phyloP scores from a whole-genome alignment of 352 stramenopile genomes.

The Discostella stelligera region DNA sequence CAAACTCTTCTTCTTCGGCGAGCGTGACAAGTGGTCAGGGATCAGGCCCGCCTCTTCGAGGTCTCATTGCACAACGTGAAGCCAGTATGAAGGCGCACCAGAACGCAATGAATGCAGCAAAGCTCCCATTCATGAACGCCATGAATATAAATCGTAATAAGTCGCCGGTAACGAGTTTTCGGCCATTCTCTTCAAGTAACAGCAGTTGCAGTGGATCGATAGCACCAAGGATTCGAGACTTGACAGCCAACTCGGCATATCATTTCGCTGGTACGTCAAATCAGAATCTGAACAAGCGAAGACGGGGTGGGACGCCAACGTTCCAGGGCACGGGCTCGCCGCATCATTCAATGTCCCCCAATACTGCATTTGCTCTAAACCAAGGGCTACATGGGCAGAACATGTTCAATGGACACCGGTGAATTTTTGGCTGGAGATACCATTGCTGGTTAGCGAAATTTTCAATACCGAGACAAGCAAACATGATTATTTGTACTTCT shows the following conservation, averaged over 20 bases:
- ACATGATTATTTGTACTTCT: not conserved
- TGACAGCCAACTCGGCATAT: conserved; percentile 50
- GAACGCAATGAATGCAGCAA: conserved; percentile 50
- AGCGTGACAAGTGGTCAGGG: conserved; percentile 12
- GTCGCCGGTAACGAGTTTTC: conserved; percentile 39
- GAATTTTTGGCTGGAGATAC: not conserved
- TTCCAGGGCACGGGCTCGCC: conserved; percentile 31
- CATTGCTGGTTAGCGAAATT: too few species aligned
- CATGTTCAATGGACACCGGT: conserved; percentile 9
- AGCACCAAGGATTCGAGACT: conserved; percentile 47
- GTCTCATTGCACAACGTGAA: conserved; percentile 51
- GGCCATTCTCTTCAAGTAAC: conserved; percentile 43
- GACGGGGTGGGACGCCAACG: conserved; percentile 44
- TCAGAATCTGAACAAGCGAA: conserved; percentile 55
- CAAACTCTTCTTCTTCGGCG: conserved; percentile 37
- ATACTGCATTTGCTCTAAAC: conserved; percentile 55
- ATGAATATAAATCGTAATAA: conserved; percentile 43
- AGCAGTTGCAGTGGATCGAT: conserved; percentile 42
- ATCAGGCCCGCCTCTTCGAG: conserved; percentile 39
- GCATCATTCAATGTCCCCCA: conserved; percentile 43
- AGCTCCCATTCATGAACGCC: conserved; percentile 45
- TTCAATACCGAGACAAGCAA: not conserved
- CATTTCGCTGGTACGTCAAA: conserved; percentile 51
- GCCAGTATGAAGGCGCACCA: conserved; percentile 36
- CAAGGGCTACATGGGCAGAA: conserved; percentile 38